Conservation (phyloP, 176 grass and related monocot genomes). For the Triticum turgidum region DNA sequence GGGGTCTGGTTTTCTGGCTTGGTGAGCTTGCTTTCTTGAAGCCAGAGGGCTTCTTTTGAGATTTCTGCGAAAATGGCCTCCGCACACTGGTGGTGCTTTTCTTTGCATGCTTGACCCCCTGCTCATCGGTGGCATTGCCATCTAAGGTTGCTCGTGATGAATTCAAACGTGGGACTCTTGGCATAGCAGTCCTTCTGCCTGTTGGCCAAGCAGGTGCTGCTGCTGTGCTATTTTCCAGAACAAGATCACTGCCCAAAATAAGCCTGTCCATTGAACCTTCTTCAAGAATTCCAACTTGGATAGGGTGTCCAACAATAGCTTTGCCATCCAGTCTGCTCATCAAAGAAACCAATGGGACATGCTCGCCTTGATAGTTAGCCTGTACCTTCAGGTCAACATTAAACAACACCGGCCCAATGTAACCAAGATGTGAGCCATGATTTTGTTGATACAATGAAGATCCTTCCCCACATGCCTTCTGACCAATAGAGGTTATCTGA, state of each 20-base stretch:
- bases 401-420: conserved; percentile 39
- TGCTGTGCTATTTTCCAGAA: conserved; percentile 45
- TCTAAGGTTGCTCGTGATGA: conserved; percentile 36
- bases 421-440: conserved; percentile 32
- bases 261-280: conserved; percentile 54
- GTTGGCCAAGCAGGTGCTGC: conserved; percentile 63
- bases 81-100: conserved; percentile 12
- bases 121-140: conserved; percentile 25
- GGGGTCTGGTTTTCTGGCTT: conserved; percentile 55
- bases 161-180: conserved; percentile 61
- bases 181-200: conserved; percentile 76
- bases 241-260: conserved; percentile 36
- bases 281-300: conserved; percentile 63
- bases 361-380: conserved; percentile 74
- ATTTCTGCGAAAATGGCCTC: conserved; percentile 33
- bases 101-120: conserved; percentile 13
- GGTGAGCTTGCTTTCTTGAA: conserved; percentile 49
- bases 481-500: conserved; percentile 15
- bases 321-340: conserved; percentile 88
- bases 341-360: conserved; percentile 73
- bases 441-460: conserved; percentile 37
- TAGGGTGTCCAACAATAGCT: conserved; percentile 78
- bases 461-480: conserved; percentile 28
- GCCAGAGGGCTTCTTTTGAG: conserved; percentile 48
- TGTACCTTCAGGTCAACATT: conserved; percentile 73